A percentile compares a stretch with the other conserved stretches of the same genome.
Evolutionary conservation across 352 stramenopile species (phyloP).

Genomic region (Globisporangium irregulare): DNA sequence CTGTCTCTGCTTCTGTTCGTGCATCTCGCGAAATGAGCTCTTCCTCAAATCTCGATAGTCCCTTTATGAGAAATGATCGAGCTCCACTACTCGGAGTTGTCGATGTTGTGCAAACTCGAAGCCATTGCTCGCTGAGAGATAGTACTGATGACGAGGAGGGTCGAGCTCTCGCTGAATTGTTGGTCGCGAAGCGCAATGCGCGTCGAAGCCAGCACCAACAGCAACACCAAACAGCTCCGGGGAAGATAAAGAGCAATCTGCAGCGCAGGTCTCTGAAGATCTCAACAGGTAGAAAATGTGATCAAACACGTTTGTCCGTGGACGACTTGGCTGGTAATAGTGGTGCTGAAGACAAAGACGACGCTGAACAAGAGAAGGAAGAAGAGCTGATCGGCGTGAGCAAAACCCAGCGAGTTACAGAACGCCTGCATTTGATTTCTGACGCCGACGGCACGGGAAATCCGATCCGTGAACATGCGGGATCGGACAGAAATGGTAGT

Average conservation of each 20-base stretch:
- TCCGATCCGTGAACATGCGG: neutral
- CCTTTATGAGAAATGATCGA: neutral
- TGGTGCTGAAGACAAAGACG: neutral
- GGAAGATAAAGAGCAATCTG: neutral
- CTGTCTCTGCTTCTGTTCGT: neutral
- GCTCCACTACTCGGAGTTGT: too few relatives aligned
- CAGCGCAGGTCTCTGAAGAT: neutral
- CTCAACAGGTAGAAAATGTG: neutral
- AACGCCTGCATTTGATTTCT: neutral
- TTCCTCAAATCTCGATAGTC: neutral
- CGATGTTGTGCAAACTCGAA: too few relatives aligned
- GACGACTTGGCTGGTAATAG: neutral
- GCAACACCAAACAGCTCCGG: neutral
- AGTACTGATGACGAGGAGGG: conserved; percentile 15
- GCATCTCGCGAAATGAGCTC: neutral
- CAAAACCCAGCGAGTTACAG: neutral
- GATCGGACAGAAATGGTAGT: neutral
- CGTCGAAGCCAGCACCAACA: conserved; percentile 3
- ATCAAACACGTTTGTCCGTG: neutral
- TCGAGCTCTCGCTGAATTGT: conserved; percentile 4
- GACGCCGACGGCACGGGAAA: too few relatives aligned
- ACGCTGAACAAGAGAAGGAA: neutral
- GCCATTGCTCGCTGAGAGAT: neutral
- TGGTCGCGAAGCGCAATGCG: conserved; percentile 14
- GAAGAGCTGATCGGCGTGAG: neutral